A percentile compares a stretch with the other conserved stretches of the same genome.
phyloP scores from a whole-genome alignment of 2,329 filamentous ascomycete species.

The Aspergillus pseudotamarii region DNA sequence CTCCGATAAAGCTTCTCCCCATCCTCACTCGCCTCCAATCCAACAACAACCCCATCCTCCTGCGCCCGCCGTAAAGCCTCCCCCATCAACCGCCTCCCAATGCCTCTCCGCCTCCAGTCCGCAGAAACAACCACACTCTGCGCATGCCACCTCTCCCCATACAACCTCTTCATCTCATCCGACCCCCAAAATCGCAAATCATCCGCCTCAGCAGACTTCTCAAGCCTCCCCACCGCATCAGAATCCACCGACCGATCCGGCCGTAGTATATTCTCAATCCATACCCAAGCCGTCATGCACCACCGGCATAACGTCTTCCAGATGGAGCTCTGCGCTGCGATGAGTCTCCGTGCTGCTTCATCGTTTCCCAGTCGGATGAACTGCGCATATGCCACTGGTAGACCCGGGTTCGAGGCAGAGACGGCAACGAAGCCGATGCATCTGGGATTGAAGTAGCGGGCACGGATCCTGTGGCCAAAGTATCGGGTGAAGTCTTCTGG shows the following conservation, averaged over 20 bases:
- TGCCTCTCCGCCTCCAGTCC: not conserved
- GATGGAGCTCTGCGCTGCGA: not conserved
- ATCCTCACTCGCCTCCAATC: not conserved
- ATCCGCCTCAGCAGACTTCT: not conserved
- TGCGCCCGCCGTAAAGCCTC: not conserved
- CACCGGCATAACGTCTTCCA: not conserved
- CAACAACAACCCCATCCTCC: not conserved
- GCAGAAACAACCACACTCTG: not conserved
- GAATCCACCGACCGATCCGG: not conserved
- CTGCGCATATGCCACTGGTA: not conserved
- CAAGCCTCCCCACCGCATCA: not conserved
- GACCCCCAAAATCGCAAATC: not conserved
- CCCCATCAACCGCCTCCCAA: not conserved
- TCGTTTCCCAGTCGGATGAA: not conserved
- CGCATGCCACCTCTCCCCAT: not conserved
- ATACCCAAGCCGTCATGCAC: not conserved
- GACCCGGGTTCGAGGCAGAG: not conserved
- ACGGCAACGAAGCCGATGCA: not conserved
- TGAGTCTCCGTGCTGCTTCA: not conserved
- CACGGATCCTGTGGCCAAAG: not conserved
- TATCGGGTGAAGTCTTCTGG: not conserved
- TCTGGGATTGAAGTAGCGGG: not conserved
- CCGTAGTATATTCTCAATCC: not conserved
- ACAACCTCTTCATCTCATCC: not conserved
- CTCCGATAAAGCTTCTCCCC: not conserved